Evolutionary conservation across 805 yeast genomes (phyloP), one percentile per base, ranked within the genome.

Genomic region (Candida morakotiae): DNA sequence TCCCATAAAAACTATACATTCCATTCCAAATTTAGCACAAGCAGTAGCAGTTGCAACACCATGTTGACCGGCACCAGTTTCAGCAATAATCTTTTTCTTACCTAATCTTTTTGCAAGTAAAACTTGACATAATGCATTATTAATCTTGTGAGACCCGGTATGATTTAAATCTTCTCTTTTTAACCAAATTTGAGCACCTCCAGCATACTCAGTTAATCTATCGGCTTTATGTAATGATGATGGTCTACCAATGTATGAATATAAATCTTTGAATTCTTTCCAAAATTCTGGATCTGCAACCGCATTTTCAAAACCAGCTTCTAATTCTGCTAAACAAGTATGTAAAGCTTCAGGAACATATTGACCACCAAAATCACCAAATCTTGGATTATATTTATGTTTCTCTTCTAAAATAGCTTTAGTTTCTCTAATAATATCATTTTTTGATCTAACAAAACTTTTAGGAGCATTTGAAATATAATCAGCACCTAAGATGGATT

Each of bases 351-450:
- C 99, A 27, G 99, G 99, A 28, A 93, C 98, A 56, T 87, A 93
- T 68, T 93, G 98, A 42, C 99, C 99, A 59, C 99, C 99, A 56
- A 87, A 94, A 34, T 80, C 88, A 54, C 98, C 99, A 52, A 91
- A 91, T 45, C 83, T 73, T 40, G 91, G 83, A 48, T 79, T 75
- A 56, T 75, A 84, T 44, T 77, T 75, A 55, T 84, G 93, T 4
- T 46, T 42, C 58, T 83, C 93, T 40, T 69, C 69, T 45, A 68
- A 64, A 7, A 63, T 48, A 11, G 67, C 60, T 10, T 55, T 47
- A 29, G 69, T 62, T 35, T 64, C 68, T 34, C 56, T 66, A 22
- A 41, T 35, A 3, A 33, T 35, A 23, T 51, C 47, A 3, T 39
- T 27, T 5, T 55, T 42, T 11, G 62, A 53, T 32, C 53, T 49